Evolutionary conservation across 805 yeast species (phyloP).

Genomic region (Metschnikowia orientalis): DNA sequence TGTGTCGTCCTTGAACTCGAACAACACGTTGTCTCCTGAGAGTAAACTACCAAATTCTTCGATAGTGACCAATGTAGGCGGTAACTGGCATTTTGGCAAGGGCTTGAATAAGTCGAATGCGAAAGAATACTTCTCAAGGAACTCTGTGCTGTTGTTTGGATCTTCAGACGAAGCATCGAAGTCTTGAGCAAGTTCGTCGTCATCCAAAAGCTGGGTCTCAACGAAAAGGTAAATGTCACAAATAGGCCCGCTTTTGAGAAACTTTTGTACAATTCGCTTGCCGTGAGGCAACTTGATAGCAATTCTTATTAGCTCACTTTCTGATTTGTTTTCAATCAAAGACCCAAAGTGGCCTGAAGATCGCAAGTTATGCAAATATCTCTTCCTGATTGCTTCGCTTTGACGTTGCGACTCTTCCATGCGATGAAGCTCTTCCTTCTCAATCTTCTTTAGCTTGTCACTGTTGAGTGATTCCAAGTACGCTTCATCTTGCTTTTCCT

Average conservation of each 20-base stretch:
- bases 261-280: slow-evolving; percentile 42
- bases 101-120: slow-evolving; percentile 40
- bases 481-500: slow-evolving; percentile 42
- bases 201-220: slow-evolving; percentile 32
- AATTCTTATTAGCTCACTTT: slow-evolving; percentile 26
- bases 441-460: slow-evolving; percentile 52
- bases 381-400: slow-evolving; percentile 13
- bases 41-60: slow-evolving; percentile 23
- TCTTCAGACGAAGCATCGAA: slow-evolving; percentile 5
- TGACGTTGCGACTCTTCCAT: slow-evolving; percentile 10
- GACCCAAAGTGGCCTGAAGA: slow-evolving; percentile 14
- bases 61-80: slow-evolving; percentile 10
- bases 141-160: slow-evolving; percentile 18
- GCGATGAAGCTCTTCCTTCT: slow-evolving; percentile 28
- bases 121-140: slow-evolving; percentile 24
- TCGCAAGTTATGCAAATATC: slow-evolving; percentile 19
- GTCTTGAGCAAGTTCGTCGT: slow-evolving; percentile 14
- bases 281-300: slow-evolving; percentile 57
- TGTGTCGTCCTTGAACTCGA: slow-evolving; percentile 29
- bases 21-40: slow-evolving; percentile 36
- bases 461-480: slow-evolving; percentile 38
- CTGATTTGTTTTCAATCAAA: slow-evolving; percentile 5
- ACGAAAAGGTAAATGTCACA: slow-evolving; percentile 49
- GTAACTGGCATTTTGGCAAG: slow-evolving; percentile 32
- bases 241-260: slow-evolving; percentile 36